Conservation (phyloP, 2,329 filamentous ascomycete species). For the Clarireedia monteithiana region DNA sequence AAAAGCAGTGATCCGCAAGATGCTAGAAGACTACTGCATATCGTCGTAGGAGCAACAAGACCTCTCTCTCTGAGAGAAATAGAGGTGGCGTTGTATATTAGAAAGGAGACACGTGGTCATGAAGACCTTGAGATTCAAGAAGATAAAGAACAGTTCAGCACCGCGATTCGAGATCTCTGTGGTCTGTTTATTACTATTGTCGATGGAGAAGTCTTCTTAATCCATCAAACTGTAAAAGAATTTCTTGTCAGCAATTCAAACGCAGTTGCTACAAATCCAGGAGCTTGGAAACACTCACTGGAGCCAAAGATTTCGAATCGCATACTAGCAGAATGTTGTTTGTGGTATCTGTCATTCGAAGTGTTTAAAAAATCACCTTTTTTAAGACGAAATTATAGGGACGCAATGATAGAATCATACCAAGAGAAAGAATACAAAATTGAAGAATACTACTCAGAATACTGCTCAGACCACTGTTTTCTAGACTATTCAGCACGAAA, state of each 20-base stretch:
- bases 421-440: too few species aligned
- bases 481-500: conserved; percentile 1
- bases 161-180: conserved; percentile 7
- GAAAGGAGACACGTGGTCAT: not conserved
- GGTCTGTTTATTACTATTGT: conserved; percentile 7
- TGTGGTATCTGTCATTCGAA: conserved; percentile 6
- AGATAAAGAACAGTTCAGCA: conserved; percentile 4
- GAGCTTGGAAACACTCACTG: conserved; percentile 7
- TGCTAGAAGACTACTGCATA: conserved; percentile 4
- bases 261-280: not conserved
- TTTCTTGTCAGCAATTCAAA: conserved; percentile 4
- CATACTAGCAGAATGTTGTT: conserved; percentile 6
- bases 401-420: not conserved
- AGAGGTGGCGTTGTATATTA: not conserved
- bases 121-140: conserved; percentile 8
- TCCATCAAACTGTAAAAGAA: conserved; percentile 11
- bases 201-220: conserved; percentile 7
- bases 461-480: not conserved
- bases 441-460: not conserved
- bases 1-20: not conserved
- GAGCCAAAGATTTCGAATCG: conserved; percentile 3
- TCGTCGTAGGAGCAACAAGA: conserved; percentile 4
- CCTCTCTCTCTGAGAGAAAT: conserved; percentile 5
- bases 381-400: not conserved
- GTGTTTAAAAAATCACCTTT: conserved; percentile 5